These are phyloP conservation scores for Chalaropsis thielavioides DNA, from an alignment of 2,329 filamentous ascomycete genomes.

Conservation along the genomic window DNA sequence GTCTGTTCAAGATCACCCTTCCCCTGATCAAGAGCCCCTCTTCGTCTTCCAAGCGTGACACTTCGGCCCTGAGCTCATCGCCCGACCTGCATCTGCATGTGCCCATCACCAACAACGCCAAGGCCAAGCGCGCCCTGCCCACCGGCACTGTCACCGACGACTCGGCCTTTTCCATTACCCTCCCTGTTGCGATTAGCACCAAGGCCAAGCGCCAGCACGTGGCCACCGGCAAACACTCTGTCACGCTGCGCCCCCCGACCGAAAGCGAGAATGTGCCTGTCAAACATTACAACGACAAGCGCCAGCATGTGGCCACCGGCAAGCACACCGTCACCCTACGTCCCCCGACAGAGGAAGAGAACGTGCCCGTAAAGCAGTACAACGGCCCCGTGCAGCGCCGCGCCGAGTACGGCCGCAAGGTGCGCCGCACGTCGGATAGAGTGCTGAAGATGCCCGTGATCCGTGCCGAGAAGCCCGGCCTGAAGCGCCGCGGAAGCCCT, in stretches of 20 bases:
- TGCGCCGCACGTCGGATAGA: constrained; percentile 16
- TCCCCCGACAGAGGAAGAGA: constrained; percentile 13
- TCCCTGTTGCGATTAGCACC: constrained; percentile 8
- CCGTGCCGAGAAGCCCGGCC: constrained; percentile 22
- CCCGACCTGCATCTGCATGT: constrained; percentile 10
- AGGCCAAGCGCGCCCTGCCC: constrained; percentile 8
- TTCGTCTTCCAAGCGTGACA: neutral
- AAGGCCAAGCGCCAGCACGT: constrained; percentile 10
- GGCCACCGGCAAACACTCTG: constrained; percentile 6
- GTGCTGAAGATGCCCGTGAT: constrained; percentile 24
- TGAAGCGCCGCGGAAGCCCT: constrained; percentile 25
- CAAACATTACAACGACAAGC: constrained; percentile 3
- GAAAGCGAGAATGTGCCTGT: neutral
- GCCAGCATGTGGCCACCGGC: neutral
- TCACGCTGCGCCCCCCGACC: constrained; percentile 8
- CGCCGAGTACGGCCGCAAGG: constrained; percentile 8
- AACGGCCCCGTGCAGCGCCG: neutral
- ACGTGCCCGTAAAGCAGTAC: constrained; percentile 12
- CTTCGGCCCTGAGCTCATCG: constrained; percentile 6
- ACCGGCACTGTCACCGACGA: constrained; percentile 6
- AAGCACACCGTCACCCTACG: constrained; percentile 13
- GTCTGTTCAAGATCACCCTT: constrained; percentile 15
- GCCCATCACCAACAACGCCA: neutral
- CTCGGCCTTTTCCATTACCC: constrained; percentile 12
- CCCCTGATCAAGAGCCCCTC: constrained; percentile 7